A percentile compares a stretch with the other conserved stretches of the same genome.
These are phyloP conservation scores for Voacanga thouarsii DNA, from an alignment of 257 asterid species.

Conservation along the genomic window DNA sequence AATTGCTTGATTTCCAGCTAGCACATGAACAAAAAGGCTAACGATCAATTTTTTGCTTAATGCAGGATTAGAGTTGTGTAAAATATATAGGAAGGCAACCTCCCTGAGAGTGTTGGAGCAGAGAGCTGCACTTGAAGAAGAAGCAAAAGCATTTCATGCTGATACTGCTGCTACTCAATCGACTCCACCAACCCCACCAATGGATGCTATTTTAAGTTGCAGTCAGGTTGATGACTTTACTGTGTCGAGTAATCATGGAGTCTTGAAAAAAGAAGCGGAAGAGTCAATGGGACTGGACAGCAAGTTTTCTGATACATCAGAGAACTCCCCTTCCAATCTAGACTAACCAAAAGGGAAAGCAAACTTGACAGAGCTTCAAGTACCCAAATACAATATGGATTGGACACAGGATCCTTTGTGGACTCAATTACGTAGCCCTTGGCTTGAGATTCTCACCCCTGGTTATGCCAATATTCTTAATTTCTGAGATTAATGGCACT, in stretches of 20 bases:
- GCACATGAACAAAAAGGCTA: not conserved
- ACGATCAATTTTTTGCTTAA: not conserved
- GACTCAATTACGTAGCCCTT: conserved; percentile 58
- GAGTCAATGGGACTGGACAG: conserved; percentile 11
- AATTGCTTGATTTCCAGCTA: no score
- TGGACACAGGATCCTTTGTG: conserved; percentile 63
- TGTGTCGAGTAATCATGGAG: not conserved
- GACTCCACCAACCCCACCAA: conserved; percentile 11
- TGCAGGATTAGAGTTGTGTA: conserved; percentile 65
- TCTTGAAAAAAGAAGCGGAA: conserved; percentile 16
- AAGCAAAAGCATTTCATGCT: not conserved
- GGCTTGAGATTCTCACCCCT: conserved; percentile 46
- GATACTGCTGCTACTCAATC: not conserved
- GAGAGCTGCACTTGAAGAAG: conserved; percentile 62
- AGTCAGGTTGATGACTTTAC: conserved; percentile 6
- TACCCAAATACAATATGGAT: conserved; percentile 45
- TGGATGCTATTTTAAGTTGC: conserved; percentile 19
- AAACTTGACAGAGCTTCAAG: conserved; percentile 41
- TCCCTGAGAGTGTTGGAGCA: conserved; percentile 60
- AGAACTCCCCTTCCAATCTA: conserved; percentile 17
- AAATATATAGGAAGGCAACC: conserved; percentile 66
- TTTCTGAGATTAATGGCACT: not conserved
- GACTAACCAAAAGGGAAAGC: conserved; percentile 26
- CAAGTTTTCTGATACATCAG: not conserved
- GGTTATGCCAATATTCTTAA: conserved; percentile 24